Base-by-base conservation (phyloP, 1,284 basidiomycete species). In the Rhodotorula sp. region DNA sequence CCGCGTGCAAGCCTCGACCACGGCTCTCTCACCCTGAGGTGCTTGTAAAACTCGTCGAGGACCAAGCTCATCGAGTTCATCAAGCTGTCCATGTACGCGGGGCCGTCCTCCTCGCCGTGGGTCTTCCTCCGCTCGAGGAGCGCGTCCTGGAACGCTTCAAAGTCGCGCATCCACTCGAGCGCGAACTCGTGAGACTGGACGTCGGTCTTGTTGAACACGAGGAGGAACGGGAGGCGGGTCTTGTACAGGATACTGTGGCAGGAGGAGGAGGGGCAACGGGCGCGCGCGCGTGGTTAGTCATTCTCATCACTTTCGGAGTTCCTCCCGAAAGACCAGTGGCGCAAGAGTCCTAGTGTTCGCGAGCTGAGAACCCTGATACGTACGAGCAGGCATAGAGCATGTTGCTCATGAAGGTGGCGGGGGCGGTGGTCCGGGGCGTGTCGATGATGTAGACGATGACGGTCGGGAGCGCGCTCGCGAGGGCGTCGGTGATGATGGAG, bases 11-110 rank as follows among this genome's bases (percentile, higher is more conserved):
- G 21, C 26, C 51, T 21, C 51, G 10, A 26, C 29, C 52, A 48
- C 20, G 47, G 51, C 34, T 34, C 21, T 54, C 4, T 77, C 65
- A 93, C 94, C 84, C 91, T 91, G 60, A 99, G 84, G 78, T 97
- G 91, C 82, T 95, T 93, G 84, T 99, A 99, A 80, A 99, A 99
- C 81, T 99, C 97, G 80, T 99, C 97, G 68, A 99, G 83, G 12
- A 99, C 95, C 61, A 99, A 84, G 81, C 93, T 94, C 97, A 99
- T 99, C 80, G 91, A 94, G 78, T 97, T 94, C 96, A 99, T 99
- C 74, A 99, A 85, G 80, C 92, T 95, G 82, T 93, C 97, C 93
- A 98, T 97, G 82, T 98, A 99, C 58, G 92, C 96, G 63, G 91
- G 91, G 79, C 96, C 94, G 58, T 93, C 87, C 58, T 78, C 77